These are phyloP conservation scores for Parathielavia appendiculata DNA, from an alignment of 495 filamentous ascomycete genomes.

Conservation along the genomic window DNA sequence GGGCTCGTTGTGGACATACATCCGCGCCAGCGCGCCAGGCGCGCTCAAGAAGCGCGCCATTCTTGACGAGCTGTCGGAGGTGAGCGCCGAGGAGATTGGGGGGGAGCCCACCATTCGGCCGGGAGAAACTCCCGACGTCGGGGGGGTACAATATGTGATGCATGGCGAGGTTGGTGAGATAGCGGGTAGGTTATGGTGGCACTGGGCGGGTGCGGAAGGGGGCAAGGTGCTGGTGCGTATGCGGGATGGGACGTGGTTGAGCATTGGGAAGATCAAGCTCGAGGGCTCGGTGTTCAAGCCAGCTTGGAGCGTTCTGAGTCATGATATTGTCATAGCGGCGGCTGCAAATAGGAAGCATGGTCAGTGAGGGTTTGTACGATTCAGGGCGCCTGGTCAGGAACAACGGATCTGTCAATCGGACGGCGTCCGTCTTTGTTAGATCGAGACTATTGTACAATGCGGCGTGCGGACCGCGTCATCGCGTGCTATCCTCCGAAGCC, in stretches of 20 bases:
- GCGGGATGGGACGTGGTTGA: conserved; percentile 13
- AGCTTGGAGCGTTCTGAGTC: background rate
- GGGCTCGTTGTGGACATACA: conserved; percentile 26
- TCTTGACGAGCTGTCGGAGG: conserved; percentile 15
- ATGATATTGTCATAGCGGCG: too few species aligned
- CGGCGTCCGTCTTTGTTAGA: conserved; percentile 1
- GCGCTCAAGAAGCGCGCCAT: conserved; percentile 23
- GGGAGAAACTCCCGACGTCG: too few species aligned
- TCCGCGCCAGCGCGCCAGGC: background rate
- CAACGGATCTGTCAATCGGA: background rate
- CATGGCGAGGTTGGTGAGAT: too few species aligned
- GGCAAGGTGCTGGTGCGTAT: background rate
- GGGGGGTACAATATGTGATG: too few species aligned
- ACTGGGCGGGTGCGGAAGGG: background rate
- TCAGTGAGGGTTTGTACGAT: too few species aligned
- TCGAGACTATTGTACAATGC: conserved; percentile 21
- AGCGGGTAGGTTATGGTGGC: too few species aligned
- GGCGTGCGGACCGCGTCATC: conserved; percentile 19
- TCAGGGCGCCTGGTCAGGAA: too few species aligned
- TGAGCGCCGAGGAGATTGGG: background rate
- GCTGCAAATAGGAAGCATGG: too few species aligned
- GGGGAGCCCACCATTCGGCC: too few species aligned
- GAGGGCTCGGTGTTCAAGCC: conserved; percentile 27
- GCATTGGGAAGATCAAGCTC: conserved; percentile 30
- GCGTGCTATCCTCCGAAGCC: conserved; percentile 17